Conservation (phyloP, 768 basidiomycete genomes). For the Boletus insuetus region DNA sequence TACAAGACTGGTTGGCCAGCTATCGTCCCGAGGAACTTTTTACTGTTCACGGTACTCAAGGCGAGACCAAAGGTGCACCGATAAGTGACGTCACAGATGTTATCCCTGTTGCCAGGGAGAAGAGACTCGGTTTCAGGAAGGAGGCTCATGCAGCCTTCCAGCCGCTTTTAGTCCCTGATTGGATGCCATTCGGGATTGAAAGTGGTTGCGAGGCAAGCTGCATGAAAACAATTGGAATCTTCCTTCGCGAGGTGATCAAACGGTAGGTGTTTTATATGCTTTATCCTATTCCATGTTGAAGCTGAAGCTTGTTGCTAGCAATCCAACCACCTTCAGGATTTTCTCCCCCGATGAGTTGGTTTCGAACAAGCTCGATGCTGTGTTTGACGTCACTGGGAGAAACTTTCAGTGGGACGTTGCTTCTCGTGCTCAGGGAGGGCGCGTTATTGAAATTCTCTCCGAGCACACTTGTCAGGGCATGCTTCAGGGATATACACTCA, state of each 20-base stretch:
- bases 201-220: conserved; percentile 65
- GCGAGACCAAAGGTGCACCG: conserved; percentile 45
- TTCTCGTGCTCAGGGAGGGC: conserved; percentile 67
- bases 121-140: conserved; percentile 67
- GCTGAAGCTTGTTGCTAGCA: conserved; percentile 38
- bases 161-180: conserved; percentile 64
- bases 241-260: conserved; percentile 54
- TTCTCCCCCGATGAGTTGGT: conserved; percentile 90
- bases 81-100: conserved; percentile 53
- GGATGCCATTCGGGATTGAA: conserved; percentile 51
- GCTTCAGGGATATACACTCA: conserved; percentile 91
- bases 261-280: conserved; percentile 36
- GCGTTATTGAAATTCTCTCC: conserved; percentile 85
- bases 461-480: conserved; percentile 89
- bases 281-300: background rate
- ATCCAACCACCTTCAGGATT: conserved; percentile 78
- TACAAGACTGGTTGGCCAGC: conserved; percentile 72
- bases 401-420: conserved; percentile 86
- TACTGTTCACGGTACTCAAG: conserved; percentile 17
- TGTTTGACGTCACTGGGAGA: conserved; percentile 63
- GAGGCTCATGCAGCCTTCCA: conserved; percentile 63
- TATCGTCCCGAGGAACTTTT: conserved; percentile 74
- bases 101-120: conserved; percentile 51
- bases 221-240: conserved; percentile 68
- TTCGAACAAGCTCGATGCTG: conserved; percentile 85